A percentile compares a stretch with the other conserved stretches of the same genome.
These are phyloP conservation scores for Gnetum montanum DNA, from an alignment of 75 land plant species.

Conservation along the genomic window DNA sequence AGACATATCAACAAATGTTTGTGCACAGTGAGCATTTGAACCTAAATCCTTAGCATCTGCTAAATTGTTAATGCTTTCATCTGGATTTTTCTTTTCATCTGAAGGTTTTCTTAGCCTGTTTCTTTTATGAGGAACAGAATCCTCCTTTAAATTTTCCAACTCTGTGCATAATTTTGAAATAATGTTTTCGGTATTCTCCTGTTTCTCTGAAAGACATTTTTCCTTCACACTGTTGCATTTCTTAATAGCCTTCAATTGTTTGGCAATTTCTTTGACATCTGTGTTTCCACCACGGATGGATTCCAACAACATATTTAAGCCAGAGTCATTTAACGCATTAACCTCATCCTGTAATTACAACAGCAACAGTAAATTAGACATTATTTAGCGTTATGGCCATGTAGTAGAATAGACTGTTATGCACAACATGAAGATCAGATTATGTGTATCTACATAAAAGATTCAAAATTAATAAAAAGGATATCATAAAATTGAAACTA, in stretches of 20 bases:
- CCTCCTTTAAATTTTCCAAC: too few species aligned
- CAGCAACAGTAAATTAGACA: background rate
- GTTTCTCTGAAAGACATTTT: background rate
- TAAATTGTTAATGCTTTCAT: too few species aligned
- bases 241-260: conserved; percentile 5
- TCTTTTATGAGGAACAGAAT: too few species aligned
- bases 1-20: too few species aligned
- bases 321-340: background rate
- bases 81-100: too few species aligned
- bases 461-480: background rate
- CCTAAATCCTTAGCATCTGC: too few species aligned
- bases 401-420: background rate
- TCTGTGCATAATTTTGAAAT: too few species aligned
- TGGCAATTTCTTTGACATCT: conserved; percentile 1
- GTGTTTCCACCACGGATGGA: conserved; percentile 1
- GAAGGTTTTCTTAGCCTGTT: too few species aligned
- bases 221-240: background rate
- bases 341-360: background rate
- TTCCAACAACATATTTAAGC: background rate
- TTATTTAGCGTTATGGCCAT: background rate
- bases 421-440: background rate
- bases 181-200: background rate
- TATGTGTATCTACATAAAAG: background rate
- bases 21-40: too few species aligned
- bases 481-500: background rate